Evolutionary conservation across 2,329 filamentous ascomycete genomes (phyloP).

Genomic region (Esteya vermicola): DNA sequence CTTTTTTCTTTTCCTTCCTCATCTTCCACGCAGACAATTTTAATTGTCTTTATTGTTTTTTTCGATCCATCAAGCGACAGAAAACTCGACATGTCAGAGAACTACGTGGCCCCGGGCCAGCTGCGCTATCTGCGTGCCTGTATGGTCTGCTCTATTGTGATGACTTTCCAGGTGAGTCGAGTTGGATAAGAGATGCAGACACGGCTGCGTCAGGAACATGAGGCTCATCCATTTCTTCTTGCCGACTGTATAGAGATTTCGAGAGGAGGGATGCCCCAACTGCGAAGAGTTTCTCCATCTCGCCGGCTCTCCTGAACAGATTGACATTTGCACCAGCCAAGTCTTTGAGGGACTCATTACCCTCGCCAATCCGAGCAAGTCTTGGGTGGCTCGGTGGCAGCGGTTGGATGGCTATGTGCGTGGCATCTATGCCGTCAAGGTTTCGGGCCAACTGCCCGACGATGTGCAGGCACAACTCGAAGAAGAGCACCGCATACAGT

Average conservation of each 20-base stretch:
- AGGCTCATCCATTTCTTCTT: neutral
- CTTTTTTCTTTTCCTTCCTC: no score
- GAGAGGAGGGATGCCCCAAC: constrained; percentile 81
- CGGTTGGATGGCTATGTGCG: constrained; percentile 75
- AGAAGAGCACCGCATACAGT: constrained; percentile 48
- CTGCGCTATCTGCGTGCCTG: constrained; percentile 85
- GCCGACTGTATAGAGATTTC: constrained; percentile 62
- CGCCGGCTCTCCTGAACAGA: constrained; percentile 60
- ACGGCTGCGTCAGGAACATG: neutral
- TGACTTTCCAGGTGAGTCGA: constrained; percentile 54
- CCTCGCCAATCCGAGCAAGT: constrained; percentile 64
- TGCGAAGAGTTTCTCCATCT: constrained; percentile 89
- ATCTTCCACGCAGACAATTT: no score
- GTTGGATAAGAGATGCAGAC: neutral
- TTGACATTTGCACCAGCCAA: constrained; percentile 87
- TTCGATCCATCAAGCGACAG: neutral
- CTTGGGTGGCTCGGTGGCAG: constrained; percentile 97
- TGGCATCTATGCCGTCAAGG: constrained; percentile 89
- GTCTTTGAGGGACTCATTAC: constrained; percentile 91
- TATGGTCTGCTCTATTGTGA: constrained; percentile 96
- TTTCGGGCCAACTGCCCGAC: constrained; percentile 64
- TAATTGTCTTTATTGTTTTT: neutral
- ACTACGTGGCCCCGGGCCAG: constrained; percentile 60
- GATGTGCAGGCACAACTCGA: constrained; percentile 47
- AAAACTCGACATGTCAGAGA: constrained; percentile 26